Base-by-base conservation (phyloP, 768 basidiomycete genomes). In the Lactarius quietus region DNA sequence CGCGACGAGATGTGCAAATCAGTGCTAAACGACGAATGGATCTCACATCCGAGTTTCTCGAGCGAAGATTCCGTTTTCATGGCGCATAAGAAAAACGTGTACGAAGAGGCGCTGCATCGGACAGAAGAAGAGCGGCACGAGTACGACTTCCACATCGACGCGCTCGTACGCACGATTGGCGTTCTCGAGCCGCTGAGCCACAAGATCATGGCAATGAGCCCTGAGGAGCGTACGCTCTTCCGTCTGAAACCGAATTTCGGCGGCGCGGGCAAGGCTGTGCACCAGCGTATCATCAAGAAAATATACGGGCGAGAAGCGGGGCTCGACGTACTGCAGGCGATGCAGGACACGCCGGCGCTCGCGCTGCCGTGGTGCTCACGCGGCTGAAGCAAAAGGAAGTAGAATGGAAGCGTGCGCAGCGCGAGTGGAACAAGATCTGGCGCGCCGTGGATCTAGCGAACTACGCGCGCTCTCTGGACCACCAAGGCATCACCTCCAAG, bases 341-440 rank as follows among this genome's bases (percentile, higher is more conserved):
- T 99, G 84, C 94, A 98, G 75, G 95, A 98, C n/a, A 83, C 87
- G 7, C 96, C 97, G 0, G 86, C 86, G 17, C 78, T 89, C 18
- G 92, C 96, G 10, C 88, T 98, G 23, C 95, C 0, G 86, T 98
- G 60, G 93, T 99, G 1, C 82, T 99, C 9, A 79, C 83, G 55
- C 85, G 97, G 7, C 78, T 99, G 65, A 97, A 97, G 78, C 89
- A 90, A 76, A 98, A 98, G 78, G 96, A 98, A 73, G 94, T 94
- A 66, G 96, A 98, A 74, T 99, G 97, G 97, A 97, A 95, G 77
- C 84, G 94, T 26, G 96, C 94, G 20, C 94, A 97, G 74, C 77
- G 94, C 59, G 97, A 97, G 77, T 99, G 97, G 97, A 98, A 98
- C 78, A 92, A 96, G 75, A 91, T 98, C 59, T 99, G 97, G 97